Evolutionary conservation across 2,329 filamentous ascomycete genomes (phyloP).

Genomic region (Microcera coccophila): DNA sequence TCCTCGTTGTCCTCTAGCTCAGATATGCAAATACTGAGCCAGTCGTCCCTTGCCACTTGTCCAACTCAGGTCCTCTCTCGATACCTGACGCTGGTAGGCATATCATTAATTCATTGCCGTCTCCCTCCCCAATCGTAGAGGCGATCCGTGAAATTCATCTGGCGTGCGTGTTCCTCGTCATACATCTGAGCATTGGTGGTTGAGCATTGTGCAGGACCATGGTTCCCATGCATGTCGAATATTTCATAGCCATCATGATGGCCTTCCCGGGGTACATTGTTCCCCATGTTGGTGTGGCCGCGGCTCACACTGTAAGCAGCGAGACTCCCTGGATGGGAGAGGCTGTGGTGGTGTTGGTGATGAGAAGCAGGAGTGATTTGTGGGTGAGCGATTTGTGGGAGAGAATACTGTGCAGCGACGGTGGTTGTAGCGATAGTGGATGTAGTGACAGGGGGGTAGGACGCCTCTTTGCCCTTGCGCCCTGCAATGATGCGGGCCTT

Average conservation of each 20-base stretch:
- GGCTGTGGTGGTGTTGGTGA: conserved; percentile 25
- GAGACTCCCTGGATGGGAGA: conserved; percentile 28
- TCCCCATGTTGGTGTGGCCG: conserved; percentile 23
- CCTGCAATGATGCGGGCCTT: conserved; percentile 67
- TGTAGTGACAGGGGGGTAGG: conserved; percentile 23
- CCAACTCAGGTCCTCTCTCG: no score
- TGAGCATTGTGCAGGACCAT: conserved; percentile 19
- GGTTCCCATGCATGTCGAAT: conserved; percentile 44
- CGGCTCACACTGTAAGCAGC: conserved; percentile 34
- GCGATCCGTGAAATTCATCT: conserved; percentile 42
- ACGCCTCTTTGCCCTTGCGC: conserved; percentile 28
- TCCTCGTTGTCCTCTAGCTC: neutral
- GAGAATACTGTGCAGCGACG: conserved; percentile 20
- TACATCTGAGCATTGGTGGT: conserved; percentile 36
- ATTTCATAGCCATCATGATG: conserved; percentile 39
- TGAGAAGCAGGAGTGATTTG: conserved; percentile 17
- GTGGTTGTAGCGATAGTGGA: conserved; percentile 10
- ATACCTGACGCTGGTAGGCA: no score
- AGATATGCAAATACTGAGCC: neutral
- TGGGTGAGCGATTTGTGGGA: conserved; percentile 25
- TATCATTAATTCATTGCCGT: conserved; percentile 11
- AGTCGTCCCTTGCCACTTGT: no score
- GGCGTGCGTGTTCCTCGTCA: conserved; percentile 41
- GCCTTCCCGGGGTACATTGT: conserved; percentile 29
- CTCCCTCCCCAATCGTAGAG: conserved; percentile 35